Conservation (phyloP, 1,284 basidiomycete genomes). For the Ceratobasidium sp. region DNA sequence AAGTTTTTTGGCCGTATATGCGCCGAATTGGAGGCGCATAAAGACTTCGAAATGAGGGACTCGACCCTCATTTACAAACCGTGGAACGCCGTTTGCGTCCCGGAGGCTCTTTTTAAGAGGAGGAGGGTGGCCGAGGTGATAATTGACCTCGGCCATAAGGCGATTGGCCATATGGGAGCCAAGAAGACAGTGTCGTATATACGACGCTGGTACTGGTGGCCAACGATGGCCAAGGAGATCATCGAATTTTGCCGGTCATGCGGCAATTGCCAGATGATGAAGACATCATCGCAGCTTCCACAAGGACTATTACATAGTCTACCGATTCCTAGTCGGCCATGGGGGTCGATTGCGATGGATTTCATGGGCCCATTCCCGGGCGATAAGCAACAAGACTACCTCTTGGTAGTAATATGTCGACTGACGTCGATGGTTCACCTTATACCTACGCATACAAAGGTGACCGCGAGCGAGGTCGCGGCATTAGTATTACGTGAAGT, state of each 20-base stretch:
- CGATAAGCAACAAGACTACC: constrained; percentile 54
- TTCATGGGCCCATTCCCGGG: constrained; percentile 62
- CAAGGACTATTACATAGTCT: constrained; percentile 58
- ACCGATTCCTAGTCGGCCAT: constrained; percentile 55
- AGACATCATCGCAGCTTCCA: constrained; percentile 48
- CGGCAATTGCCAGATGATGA: constrained; percentile 34
- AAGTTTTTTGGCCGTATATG: constrained; percentile 38
- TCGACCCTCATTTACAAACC: no score
- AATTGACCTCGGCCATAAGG: constrained; percentile 44
- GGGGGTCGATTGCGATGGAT: constrained; percentile 61
- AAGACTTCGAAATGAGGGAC: background rate
- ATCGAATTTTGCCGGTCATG: constrained; percentile 45
- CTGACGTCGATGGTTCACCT: constrained; percentile 59
- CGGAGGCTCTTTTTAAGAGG: constrained; percentile 50
- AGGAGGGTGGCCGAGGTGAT: constrained; percentile 48
- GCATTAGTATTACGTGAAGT: constrained; percentile 59
- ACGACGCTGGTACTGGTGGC: constrained; percentile 50
- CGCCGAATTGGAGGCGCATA: constrained; percentile 10
- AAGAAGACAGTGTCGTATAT: constrained; percentile 46
- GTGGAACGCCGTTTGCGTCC: constrained; percentile 61
- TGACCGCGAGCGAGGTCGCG: constrained; percentile 58
- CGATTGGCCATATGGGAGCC: constrained; percentile 47
- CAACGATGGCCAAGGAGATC: constrained; percentile 45
- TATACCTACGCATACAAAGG: constrained; percentile 55
- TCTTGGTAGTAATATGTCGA: constrained; percentile 60